Evolutionary conservation across 768 basidiomycete genomes (phyloP).

Genomic region (Trametes coccinea): DNA sequence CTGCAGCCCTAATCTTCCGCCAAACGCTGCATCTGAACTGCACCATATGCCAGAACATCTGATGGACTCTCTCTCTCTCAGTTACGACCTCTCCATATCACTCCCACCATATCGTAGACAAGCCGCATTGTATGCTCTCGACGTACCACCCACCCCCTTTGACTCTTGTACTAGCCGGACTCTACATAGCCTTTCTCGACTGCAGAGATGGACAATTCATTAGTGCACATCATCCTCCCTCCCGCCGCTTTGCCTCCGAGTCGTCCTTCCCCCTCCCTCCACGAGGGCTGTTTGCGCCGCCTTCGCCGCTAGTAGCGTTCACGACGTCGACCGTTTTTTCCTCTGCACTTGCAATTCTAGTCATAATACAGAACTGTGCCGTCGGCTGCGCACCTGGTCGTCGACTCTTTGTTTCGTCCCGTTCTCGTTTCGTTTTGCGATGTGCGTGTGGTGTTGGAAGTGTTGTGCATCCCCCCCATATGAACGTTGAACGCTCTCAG

Average conservation of each 20-base stretch:
- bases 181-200: constrained; percentile 19
- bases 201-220: constrained; percentile 26
- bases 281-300: too few relatives aligned
- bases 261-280: too few relatives aligned
- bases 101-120: constrained; percentile 18
- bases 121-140: constrained; percentile 23
- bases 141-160: constrained; percentile 6
- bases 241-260: background rate
- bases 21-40: constrained; percentile 29
- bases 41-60: constrained; percentile 30
- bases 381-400: background rate
- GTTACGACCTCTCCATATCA: constrained; percentile 16
- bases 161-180: constrained; percentile 24
- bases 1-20: constrained; percentile 31
- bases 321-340: background rate
- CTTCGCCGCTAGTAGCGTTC: background rate
- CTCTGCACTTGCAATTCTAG: background rate
- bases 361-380: background rate
- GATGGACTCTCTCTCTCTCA: constrained; percentile 23
- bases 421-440: background rate
- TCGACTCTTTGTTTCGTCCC: background rate
- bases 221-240: background rate
- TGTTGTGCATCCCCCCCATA: background rate
- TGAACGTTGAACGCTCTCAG: background rate
- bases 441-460: too few relatives aligned